Evolutionary conservation across 108 stramenopile genomes (phyloP).

Genomic region (Skeletonema grethae): DNA sequence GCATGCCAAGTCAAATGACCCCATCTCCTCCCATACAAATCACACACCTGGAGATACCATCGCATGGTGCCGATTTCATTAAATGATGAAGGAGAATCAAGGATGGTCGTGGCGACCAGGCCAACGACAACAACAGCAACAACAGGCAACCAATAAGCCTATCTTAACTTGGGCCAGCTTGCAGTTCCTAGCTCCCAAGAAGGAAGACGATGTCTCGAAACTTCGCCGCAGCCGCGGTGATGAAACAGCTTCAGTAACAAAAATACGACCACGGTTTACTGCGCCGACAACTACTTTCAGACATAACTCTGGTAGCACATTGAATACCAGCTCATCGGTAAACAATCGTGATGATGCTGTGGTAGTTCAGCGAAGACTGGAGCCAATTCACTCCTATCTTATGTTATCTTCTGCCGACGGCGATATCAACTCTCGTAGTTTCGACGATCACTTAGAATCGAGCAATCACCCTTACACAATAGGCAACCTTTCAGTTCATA

Average conservation of each 20-base stretch:
- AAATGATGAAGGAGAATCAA: background rate
- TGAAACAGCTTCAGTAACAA: background rate
- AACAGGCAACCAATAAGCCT: background rate
- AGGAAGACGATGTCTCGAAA: background rate
- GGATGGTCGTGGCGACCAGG: background rate
- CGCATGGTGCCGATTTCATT: background rate
- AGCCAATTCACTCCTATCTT: conserved; percentile 21
- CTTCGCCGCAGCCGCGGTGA: background rate
- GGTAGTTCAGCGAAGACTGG: background rate
- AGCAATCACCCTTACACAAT: conserved; percentile 1
- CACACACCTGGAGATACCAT: too few species aligned
- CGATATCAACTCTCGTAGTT: background rate
- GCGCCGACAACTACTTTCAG: background rate
- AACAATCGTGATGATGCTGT: background rate
- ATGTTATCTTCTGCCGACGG: conserved; percentile 11
- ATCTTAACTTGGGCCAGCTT: background rate
- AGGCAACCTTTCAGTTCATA: conserved; percentile 11
- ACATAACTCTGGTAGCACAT: background rate
- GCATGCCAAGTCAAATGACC: background rate
- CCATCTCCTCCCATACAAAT: too few species aligned
- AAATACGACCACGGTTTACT: background rate
- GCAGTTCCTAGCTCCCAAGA: background rate
- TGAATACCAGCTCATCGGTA: background rate
- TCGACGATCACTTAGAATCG: conserved; percentile 8
- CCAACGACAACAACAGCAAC: background rate